A percentile compares a stretch with the other conserved stretches of the same genome.
These are phyloP conservation scores for Zizania latifolia DNA, from an alignment of 176 grass and related monocot species.

Conservation along the genomic window DNA sequence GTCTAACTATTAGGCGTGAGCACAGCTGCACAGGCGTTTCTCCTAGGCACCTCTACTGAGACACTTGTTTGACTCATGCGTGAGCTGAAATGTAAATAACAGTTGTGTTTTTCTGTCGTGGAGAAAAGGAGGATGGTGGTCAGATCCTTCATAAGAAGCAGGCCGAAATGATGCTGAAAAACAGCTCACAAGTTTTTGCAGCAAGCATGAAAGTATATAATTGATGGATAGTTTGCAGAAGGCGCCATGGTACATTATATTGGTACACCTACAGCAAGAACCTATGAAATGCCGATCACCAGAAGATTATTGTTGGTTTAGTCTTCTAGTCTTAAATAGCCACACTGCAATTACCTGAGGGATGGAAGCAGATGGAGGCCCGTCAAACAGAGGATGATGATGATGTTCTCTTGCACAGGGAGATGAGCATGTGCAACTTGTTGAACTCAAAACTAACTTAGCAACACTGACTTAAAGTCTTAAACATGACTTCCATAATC, in stretches of 20 bases:
- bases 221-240: background rate
- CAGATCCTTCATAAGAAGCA: background rate
- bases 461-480: background rate
- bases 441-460: background rate
- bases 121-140: background rate
- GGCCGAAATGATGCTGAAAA: background rate
- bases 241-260: background rate
- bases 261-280: background rate
- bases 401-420: background rate
- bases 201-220: background rate
- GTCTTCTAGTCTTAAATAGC: background rate
- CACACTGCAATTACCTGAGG: constrained; percentile 5
- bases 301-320: background rate
- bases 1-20: no score
- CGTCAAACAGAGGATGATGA: background rate
- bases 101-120: background rate
- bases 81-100: constrained; percentile 14
- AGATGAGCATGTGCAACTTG: background rate
- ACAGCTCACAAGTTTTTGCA: background rate
- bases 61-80: no score
- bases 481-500: background rate
- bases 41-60: no score
- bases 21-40: no score
- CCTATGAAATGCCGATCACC: background rate
- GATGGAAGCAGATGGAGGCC: background rate